These are phyloP conservation scores for Tylopilus vinaceipallidus DNA, from an alignment of 768 basidiomycete genomes.

Conservation along the genomic window DNA sequence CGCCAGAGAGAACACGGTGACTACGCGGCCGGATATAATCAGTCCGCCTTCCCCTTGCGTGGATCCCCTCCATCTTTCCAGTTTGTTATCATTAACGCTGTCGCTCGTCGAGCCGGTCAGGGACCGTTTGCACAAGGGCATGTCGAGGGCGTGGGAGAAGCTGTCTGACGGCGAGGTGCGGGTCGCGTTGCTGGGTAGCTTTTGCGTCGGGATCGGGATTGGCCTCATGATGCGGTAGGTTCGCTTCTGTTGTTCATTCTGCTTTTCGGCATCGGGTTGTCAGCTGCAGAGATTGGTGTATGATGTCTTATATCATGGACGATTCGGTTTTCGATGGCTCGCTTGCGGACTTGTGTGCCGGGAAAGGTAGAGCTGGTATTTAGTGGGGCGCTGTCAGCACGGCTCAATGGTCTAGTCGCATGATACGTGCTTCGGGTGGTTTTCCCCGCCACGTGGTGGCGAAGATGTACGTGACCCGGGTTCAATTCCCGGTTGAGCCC, in stretches of 20 bases:
- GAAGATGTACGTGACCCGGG: constrained; percentile 31
- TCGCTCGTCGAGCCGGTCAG: constrained; percentile 54
- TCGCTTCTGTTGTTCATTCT: background rate
- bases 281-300: background rate
- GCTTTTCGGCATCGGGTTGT: background rate
- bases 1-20: constrained; percentile 40
- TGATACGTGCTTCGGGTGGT: constrained; percentile 36
- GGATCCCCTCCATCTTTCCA: constrained; percentile 68
- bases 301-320: background rate
- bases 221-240: constrained; percentile 36
- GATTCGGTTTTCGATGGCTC: background rate
- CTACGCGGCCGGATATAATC: constrained; percentile 14
- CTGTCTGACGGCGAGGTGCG: constrained; percentile 30
- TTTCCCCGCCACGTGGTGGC: constrained; percentile 7
- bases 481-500: constrained; percentile 37
- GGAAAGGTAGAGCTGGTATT: background rate
- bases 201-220: constrained; percentile 46
- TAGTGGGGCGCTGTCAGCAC: background rate
- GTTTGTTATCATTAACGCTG: constrained; percentile 56
- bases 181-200: constrained; percentile 38
- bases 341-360: background rate
- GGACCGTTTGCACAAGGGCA: constrained; percentile 22
- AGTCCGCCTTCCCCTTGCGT: constrained; percentile 34
- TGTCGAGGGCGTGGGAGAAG: constrained; percentile 24
- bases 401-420: constrained; percentile 36